Base-by-base conservation (phyloP, 225 moss, liverwort and hornwort species). In the Neckera pumila region DNA sequence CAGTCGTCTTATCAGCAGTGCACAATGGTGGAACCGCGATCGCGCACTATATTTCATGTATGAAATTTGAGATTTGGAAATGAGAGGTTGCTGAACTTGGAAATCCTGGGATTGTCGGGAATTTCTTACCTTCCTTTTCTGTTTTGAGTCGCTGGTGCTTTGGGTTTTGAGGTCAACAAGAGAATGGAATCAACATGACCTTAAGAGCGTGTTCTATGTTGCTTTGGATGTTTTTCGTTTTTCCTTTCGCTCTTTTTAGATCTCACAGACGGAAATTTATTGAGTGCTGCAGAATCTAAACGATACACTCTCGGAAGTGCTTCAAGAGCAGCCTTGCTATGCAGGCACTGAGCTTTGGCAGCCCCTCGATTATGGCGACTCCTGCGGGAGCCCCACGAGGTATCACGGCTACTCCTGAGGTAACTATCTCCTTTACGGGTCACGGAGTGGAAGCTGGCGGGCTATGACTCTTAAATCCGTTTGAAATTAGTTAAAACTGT, bases 291-390 rank as follows among this genome's bases (percentile, higher is more conserved):
- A 87, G 86, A 82, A 67, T 36, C 28, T 17, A 56, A 33, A 30
- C 26, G 61, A 78, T 47, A 14, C 27, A 14, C 15, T 17, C 54
- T 75, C 60, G 45, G 38, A 70, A 70, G 63, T 38, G 70, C 18
- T 84, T 69, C 26, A 42, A 67, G 58, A 65, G 60, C 15, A 80
- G 60, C 12, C 8, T 83, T 15, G 61, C 38, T 27, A 93, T 93
- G 90, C 91, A 90, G 87, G 56, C 82, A 12, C 43, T 91, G 78
- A 87, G 86, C 73, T 90, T 85, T 72, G 86, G 86, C 47, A 93
- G 74, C 36, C 82, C 90, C 49, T 85, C 75, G 85, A 62, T 87
- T 47, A 78, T 80, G 89, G 89, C 53, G 79, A 53, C 40, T 25
- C 26, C 82, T 85, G 86, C 63, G 72, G 79, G 60, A 91, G 88